Percentiles rank a stretch among this genome's conserved stretches.
These are phyloP conservation scores for Coprinellus micaceus DNA, from an alignment of 768 basidiomycete genomes.

Conservation along the genomic window DNA sequence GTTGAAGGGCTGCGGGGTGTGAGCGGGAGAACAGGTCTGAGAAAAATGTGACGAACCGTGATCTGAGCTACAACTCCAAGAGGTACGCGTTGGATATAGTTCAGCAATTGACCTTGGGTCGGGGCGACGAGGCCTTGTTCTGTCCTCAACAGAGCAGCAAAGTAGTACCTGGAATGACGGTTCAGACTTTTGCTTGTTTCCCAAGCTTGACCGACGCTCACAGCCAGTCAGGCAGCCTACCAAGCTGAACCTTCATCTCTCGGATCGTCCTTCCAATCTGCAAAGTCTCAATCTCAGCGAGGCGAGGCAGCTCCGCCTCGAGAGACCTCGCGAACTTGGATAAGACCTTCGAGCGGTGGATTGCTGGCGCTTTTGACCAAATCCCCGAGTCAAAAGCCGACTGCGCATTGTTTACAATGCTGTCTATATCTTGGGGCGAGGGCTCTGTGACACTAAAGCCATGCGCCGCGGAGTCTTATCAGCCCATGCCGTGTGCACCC, in stretches of 20 bases:
- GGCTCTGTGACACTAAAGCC: conserved; percentile 51
- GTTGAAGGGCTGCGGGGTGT: conserved; percentile 65
- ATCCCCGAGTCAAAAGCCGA: conserved; percentile 57
- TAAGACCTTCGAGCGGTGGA: conserved; percentile 62
- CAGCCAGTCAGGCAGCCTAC: conserved; percentile 84
- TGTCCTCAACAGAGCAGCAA: conserved; percentile 71
- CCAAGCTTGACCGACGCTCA: conserved; percentile 39
- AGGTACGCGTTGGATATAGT: conserved; percentile 75
- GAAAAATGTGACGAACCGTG: conserved; percentile 45
- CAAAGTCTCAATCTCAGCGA: conserved; percentile 64
- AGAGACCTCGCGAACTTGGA: conserved; percentile 61
- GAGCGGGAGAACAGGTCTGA: neutral
- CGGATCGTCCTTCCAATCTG: conserved; percentile 82
- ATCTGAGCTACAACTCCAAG: conserved; percentile 89
- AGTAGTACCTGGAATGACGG: too few relatives aligned
- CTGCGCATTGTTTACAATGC: conserved; percentile 54
- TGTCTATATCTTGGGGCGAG: conserved; percentile 46
- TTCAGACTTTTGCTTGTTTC: too few relatives aligned
- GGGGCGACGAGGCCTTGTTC: conserved; percentile 68
- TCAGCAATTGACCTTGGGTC: conserved; percentile 74
- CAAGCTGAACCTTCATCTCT: conserved; percentile 79
- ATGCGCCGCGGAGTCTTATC: too few relatives aligned
- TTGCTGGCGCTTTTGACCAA: conserved; percentile 63
- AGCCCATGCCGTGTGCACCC: neutral
- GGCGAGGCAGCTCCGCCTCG: conserved; percentile 50